Evolutionary conservation across 2,329 filamentous ascomycete species (phyloP).

Genomic region (Fusarium sp.): DNA sequence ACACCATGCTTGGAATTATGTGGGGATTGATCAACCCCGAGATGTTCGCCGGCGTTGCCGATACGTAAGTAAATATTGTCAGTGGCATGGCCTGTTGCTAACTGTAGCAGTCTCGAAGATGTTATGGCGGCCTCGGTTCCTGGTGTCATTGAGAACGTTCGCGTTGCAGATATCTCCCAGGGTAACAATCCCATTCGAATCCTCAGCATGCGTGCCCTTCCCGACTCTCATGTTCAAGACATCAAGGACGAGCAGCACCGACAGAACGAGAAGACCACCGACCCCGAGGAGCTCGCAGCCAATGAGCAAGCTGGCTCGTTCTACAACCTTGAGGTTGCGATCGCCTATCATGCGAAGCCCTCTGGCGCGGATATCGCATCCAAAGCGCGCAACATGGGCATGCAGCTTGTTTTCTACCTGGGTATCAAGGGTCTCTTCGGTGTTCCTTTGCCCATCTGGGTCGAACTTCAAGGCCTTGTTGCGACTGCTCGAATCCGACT

Average conservation of each 20-base stretch:
- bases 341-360: slow-evolving; percentile 90
- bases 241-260: slow-evolving; percentile 83
- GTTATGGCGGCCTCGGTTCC: slow-evolving; percentile 97
- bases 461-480: slow-evolving; percentile 90
- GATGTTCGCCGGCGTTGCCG: slow-evolving; percentile 91
- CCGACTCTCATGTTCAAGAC: slow-evolving; percentile 79
- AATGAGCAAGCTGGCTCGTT: slow-evolving; percentile 91
- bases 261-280: slow-evolving; percentile 81
- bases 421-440: slow-evolving; percentile 90
- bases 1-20: slow-evolving; percentile 81
- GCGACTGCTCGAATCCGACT: slow-evolving; percentile 85
- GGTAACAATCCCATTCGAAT: slow-evolving; percentile 91
- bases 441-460: slow-evolving; percentile 85
- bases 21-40: slow-evolving; percentile 96
- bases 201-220: slow-evolving; percentile 85
- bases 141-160: slow-evolving; percentile 89
- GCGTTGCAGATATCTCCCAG: slow-evolving; percentile 94
- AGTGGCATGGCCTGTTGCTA: background rate
- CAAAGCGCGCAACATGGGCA: slow-evolving; percentile 94
- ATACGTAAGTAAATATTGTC: slow-evolving; percentile 63
- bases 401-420: slow-evolving; percentile 94
- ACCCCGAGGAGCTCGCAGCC: slow-evolving; percentile 86
- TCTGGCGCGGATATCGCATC: slow-evolving; percentile 74
- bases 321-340: slow-evolving; percentile 90
- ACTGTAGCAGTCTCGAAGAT: slow-evolving; percentile 61